Conservation (phyloP, 768 basidiomycete species). For the Lactifluus pinguis region DNA sequence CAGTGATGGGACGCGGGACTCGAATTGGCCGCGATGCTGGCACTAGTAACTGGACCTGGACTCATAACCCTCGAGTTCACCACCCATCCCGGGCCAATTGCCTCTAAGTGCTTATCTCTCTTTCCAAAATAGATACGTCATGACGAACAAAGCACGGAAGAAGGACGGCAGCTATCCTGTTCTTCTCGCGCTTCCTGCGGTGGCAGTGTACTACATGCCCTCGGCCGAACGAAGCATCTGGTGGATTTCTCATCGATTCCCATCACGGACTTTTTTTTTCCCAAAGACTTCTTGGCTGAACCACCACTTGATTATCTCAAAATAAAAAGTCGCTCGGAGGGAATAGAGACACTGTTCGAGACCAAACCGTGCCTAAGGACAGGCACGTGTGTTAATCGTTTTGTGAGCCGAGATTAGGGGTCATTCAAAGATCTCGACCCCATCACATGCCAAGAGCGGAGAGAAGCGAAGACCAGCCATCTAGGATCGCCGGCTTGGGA, state of each 20-base stretch:
- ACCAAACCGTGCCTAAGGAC: background rate
- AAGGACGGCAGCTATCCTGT: background rate
- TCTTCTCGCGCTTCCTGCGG: background rate
- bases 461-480: too few species aligned
- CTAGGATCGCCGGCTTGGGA: too few species aligned
- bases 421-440: too few species aligned
- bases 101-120: background rate
- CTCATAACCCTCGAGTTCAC: background rate
- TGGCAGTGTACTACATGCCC: too few species aligned
- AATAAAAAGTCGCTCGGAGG: background rate
- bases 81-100: background rate
- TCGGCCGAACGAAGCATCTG: background rate
- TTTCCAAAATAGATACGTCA: background rate
- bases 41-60: too few species aligned
- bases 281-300: background rate
- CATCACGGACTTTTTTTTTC: background rate
- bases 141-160: background rate
- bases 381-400: background rate
- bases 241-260: background rate
- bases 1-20: too few species aligned
- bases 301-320: background rate
- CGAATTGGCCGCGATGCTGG: too few species aligned
- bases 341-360: too few species aligned
- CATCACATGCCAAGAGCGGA: conserved; percentile 22
- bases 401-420: too few species aligned